phyloP scores from a whole-genome alignment of 2,329 filamentous ascomycete genomes.

The Fusarium xyrophilum region DNA sequence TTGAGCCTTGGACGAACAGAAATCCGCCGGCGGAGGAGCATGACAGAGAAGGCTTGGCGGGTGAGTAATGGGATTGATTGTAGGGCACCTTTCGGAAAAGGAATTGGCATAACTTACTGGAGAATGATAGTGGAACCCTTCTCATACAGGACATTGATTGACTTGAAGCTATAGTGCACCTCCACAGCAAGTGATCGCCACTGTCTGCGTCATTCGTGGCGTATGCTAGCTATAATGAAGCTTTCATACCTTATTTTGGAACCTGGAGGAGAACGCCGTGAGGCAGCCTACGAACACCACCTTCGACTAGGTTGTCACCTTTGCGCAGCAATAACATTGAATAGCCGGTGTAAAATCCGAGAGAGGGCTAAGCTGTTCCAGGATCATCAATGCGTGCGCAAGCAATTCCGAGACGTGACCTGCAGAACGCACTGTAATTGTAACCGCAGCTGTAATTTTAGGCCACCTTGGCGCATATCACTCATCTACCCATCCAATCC shows the following conservation, averaged over 20 bases:
- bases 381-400: slow-evolving; percentile 8
- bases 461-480: slow-evolving; percentile 17
- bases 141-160: not conserved
- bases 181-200: slow-evolving; percentile 10
- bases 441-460: not conserved
- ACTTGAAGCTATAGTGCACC: not conserved
- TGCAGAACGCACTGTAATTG: not conserved
- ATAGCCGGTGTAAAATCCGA: not conserved
- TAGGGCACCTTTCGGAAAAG: not conserved
- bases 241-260: not conserved
- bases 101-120: not conserved
- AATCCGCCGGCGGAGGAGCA: slow-evolving; percentile 41
- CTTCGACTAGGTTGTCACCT: not conserved
- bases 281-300: slow-evolving; percentile 10
- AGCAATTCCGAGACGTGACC: not conserved
- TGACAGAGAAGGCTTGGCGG: slow-evolving; percentile 26
- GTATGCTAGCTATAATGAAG: not conserved
- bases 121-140: not conserved
- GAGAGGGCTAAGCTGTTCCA: not conserved
- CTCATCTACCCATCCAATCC: not conserved
- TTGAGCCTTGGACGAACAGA: slow-evolving; percentile 46
- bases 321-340: not conserved
- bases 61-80: not conserved
- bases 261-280: not conserved
- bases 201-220: slow-evolving; percentile 26